Conservation (phyloP, 805 yeast genomes). For the Blastobotrys robertii region DNA sequence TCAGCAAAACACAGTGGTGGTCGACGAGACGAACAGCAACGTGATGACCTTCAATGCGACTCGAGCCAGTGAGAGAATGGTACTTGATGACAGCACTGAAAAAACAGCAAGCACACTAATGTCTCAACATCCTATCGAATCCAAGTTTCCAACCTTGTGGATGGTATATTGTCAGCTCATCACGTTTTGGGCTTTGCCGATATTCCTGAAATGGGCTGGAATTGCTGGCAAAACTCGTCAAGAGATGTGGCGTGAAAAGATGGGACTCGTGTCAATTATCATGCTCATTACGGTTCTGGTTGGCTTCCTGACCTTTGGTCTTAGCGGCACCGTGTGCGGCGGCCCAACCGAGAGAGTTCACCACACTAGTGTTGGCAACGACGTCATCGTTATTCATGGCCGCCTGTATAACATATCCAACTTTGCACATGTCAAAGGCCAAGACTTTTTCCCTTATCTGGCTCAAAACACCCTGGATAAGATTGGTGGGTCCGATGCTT, state of each 20-base stretch:
- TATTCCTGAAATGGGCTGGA: conserved; percentile 52
- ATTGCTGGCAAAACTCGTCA: conserved; percentile 59
- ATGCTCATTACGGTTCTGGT: conserved; percentile 9
- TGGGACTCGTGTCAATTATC: conserved; percentile 14
- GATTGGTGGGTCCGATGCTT: conserved; percentile 32
- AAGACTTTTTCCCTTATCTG: neutral
- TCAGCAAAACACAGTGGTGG: neutral
- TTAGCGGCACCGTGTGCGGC: conserved; percentile 64
- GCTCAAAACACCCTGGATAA: conserved; percentile 20
- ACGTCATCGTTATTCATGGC: conserved; percentile 62
- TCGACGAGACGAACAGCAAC: neutral
- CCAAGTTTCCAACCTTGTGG: conserved; percentile 38
- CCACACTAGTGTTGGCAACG: conserved; percentile 41
- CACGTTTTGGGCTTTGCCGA: conserved; percentile 82
- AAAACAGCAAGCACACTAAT: neutral
- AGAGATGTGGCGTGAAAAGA: conserved; percentile 85
- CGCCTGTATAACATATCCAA: conserved; percentile 53
- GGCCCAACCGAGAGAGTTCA: conserved; percentile 36
- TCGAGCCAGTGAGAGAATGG: too few relatives aligned
- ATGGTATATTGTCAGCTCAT: conserved; percentile 55
- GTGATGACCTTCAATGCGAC: neutral
- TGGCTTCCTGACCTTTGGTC: conserved; percentile 52
- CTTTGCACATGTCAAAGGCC: conserved; percentile 36
- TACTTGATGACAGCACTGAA: neutral
- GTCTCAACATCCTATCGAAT: neutral